phyloP scores from a whole-genome alignment of 805 yeast genomes.

The Suhomyces tanzawaensis region DNA sequence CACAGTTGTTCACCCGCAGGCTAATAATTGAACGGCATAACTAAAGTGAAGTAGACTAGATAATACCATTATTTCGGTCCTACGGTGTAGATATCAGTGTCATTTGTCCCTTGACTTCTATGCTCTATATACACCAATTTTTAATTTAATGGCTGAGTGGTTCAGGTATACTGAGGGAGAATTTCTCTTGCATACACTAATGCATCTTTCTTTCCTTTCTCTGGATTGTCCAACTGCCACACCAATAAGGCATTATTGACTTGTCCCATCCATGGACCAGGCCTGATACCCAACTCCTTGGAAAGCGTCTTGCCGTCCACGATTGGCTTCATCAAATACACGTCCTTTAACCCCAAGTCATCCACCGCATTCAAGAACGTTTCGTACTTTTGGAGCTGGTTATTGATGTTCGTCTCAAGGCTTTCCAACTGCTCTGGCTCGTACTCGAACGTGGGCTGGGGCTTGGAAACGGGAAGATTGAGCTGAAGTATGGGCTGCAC shows the following conservation, averaged over 20 bases:
- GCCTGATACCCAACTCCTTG: slow-evolving; percentile 51
- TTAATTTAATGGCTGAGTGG: too few species aligned
- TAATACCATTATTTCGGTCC: too few species aligned
- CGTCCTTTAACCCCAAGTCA: slow-evolving; percentile 36
- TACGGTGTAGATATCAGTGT: too few species aligned
- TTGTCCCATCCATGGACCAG: slow-evolving; percentile 84
- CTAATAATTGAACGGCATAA: too few species aligned
- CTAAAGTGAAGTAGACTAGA: too few species aligned
- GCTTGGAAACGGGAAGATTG: slow-evolving; percentile 3
- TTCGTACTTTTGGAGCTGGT: slow-evolving; percentile 26
- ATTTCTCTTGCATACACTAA: slow-evolving; percentile 38
- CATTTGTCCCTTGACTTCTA: too few species aligned
- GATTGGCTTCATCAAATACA: slow-evolving; percentile 56
- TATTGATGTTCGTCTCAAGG: background rate
- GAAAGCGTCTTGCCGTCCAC: slow-evolving; percentile 74
- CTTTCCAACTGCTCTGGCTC: background rate
- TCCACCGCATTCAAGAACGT: slow-evolving; percentile 30
- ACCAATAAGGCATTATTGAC: slow-evolving; percentile 53
- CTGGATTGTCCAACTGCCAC: slow-evolving; percentile 81
- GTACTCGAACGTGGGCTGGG: slow-evolving; percentile 6
- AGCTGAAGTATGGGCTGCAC: slow-evolving; percentile 9
- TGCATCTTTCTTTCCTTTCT: slow-evolving; percentile 52
- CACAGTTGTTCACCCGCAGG: too few species aligned
- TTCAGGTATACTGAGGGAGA: slow-evolving; percentile 16
- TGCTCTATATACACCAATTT: too few species aligned